Base-by-base conservation (phyloP, 2,329 filamentous ascomycete genomes). In the Fonsecaea monophora region DNA sequence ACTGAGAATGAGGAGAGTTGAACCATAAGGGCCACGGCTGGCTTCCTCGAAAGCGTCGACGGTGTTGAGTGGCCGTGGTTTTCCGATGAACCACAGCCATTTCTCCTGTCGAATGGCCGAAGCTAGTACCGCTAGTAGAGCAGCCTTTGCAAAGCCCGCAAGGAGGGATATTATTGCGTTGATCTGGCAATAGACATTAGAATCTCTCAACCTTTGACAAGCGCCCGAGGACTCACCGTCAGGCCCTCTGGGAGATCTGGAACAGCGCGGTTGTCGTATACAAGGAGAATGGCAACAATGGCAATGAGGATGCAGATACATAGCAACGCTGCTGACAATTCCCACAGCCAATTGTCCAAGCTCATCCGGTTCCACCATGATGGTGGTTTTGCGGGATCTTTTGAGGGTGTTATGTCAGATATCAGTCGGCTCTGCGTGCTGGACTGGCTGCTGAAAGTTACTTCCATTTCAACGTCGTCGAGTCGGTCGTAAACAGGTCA, bases 11-110 rank as follows among this genome's bases (percentile, higher is more conserved):
- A 68, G 63, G 12, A 60, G 40, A 8, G 70, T 6, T 7, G 70
- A 72, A 9, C 72, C 70, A 32, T 68, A 63, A 9, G 73, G 73
- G 4, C 73, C 73, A 21, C 73, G 66, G 58, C 73, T 74, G 35
- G 73, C 73, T 25, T 68, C 62, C 34, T 74, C 73, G 40, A 70
- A 73, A 1, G 58, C 13, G 37, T 73, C 68, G 9, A 73, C 57
- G n/a, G 70, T 60, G 45, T 62, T 34, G 18, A 72, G 64, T 15
- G 62, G 58, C 13, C 64, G 60, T 18, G 62, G 54, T 18, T 42
- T 60, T 18, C 45, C 42, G 30, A 67, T 60, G 37, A 73, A 73
- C 58, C 67, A 70, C 12, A 72, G 66, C 73, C 73, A 74, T 62
- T 73, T 75, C 34, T 65, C 63, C 53, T 73, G 72, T 30, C 73